Percentiles rank a stretch among this genome's conserved stretches.
Evolutionary conservation across 345 rosid genomes (phyloP).

Genomic region (Garcia nutans): DNA sequence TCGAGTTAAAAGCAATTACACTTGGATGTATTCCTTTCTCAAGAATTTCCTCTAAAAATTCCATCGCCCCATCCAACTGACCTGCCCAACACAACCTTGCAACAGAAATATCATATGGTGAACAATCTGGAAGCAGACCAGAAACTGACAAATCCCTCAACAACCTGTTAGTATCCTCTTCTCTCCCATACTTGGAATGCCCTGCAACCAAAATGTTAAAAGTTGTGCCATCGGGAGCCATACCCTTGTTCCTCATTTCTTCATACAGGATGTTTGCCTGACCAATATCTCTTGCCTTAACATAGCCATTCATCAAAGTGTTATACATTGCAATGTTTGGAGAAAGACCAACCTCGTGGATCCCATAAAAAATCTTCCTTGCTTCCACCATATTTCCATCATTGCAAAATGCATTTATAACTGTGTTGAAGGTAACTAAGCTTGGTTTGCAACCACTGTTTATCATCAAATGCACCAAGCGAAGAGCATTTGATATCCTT

Average conservation of each 20-base stretch:
- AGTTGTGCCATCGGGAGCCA: conserved; percentile 63
- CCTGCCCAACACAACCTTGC: conserved; percentile 74
- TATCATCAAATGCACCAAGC: conserved; percentile 55
- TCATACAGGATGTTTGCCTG: conserved; percentile 53
- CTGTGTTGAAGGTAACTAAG: conserved; percentile 43
- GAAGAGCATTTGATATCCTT: conserved; percentile 36
- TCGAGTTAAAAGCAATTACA: conserved; percentile 58
- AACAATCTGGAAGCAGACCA: conserved; percentile 36
- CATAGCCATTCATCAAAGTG: conserved; percentile 61
- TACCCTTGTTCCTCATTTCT: conserved; percentile 53
- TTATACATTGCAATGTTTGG: conserved; percentile 52
- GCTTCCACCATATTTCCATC: conserved; percentile 58
- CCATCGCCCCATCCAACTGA: conserved; percentile 48
- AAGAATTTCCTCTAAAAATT: conserved; percentile 45
- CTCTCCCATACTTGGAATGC: conserved; percentile 53
- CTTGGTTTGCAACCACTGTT: conserved; percentile 51
- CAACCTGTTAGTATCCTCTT: conserved; percentile 50
- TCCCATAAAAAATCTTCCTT: conserved; percentile 45
- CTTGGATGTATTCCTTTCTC: conserved; percentile 59
- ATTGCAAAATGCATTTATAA: conserved; percentile 56
- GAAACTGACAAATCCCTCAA: conserved; percentile 42
- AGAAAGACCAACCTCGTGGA: conserved; percentile 43
- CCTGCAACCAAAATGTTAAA: conserved; percentile 65
- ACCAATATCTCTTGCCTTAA: conserved; percentile 57
- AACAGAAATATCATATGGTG: conserved; percentile 47